A percentile compares a stretch with the other conserved stretches of the same genome.
Evolutionary conservation across 768 basidiomycete genomes (phyloP).

Genomic region (Russula sp.): DNA sequence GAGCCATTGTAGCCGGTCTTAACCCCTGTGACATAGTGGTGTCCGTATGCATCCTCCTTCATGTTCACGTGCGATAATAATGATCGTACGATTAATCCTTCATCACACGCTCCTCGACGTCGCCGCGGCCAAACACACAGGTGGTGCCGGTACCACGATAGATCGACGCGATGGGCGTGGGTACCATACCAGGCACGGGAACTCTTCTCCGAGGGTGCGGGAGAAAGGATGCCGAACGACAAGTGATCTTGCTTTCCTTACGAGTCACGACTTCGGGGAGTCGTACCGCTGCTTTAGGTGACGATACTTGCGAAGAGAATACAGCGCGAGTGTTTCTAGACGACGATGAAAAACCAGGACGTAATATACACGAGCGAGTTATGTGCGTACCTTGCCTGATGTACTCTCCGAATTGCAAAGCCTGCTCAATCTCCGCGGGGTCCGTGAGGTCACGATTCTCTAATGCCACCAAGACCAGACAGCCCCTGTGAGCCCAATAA

Average conservation of each 20-base stretch:
- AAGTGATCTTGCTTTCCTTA: neutral
- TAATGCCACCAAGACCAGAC: conserved; percentile 27
- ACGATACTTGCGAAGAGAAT: conserved; percentile 78
- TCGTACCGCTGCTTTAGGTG: conserved; percentile 68
- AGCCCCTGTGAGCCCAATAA: neutral
- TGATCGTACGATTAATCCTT: too few species aligned
- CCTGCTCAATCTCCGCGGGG: conserved; percentile 67
- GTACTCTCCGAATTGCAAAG: conserved; percentile 70
- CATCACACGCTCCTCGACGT: too few species aligned
- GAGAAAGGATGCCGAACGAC: too few species aligned
- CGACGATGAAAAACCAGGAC: neutral
- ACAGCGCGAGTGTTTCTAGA: conserved; percentile 69
- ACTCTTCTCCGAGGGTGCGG: too few species aligned
- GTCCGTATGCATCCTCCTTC: too few species aligned
- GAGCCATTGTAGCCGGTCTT: too few species aligned
- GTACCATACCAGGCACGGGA: too few species aligned
- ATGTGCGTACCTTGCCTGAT: conserved; percentile 68
- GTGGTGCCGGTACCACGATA: too few species aligned
- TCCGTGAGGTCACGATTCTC: conserved; percentile 65
- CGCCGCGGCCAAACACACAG: too few species aligned
- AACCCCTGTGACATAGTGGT: too few species aligned
- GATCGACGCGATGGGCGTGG: too few species aligned
- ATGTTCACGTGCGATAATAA: too few species aligned
- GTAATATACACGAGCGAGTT: neutral
- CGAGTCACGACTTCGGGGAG: neutral